Base-by-base conservation (phyloP, 441 rosid genomes). In the Pelargonium exstipulatum region DNA sequence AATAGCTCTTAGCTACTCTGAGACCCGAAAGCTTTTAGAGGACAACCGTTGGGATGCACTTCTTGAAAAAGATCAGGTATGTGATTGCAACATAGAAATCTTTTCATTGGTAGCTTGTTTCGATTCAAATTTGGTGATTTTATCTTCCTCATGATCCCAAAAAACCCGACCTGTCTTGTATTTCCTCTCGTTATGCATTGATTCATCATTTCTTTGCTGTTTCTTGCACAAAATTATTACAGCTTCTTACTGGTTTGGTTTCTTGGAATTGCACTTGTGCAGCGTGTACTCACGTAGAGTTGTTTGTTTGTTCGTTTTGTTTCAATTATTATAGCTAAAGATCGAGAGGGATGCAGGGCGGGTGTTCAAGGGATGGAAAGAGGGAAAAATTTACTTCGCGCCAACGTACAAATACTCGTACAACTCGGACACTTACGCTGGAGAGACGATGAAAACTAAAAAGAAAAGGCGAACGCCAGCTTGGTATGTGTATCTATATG, bases 381-480 rank as follows among this genome's bases (percentile, higher is more conserved):
- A 88, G 78, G 89, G 85, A 37, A 84, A 84, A 73, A 88, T 88
- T 66, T 70, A 65, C 75, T 88, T 88, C 62, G 83, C 86, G 3
- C 92, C 92, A 9, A 88, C 92, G 8, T 88, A 88, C 78, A 88
- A 88, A 68, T 88, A 82, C 75, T 82, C 90, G 17, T 80, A 74
- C 71, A 82, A 86, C 73, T 88, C 92, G 4, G 90, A 88, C 58
- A 74, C 79, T 68, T 88, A 88, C n/a, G 85, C 88, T 0, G 90
- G 90, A 49, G 93, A 83, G 20, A 80, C 81, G 0, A 68, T 65
- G 9, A 84, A 83, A 66, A 74, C 83, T 5, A 88, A 82, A 80
- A 78, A 73, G 55, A 87, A 88, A 78, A 83, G 93, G 77, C 77
- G 93, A 80, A 88, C 93, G 68, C 93, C 93, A 3, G 90, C 93